Base-by-base conservation (phyloP, 768 basidiomycete genomes). In the Boletus coccyginus region DNA sequence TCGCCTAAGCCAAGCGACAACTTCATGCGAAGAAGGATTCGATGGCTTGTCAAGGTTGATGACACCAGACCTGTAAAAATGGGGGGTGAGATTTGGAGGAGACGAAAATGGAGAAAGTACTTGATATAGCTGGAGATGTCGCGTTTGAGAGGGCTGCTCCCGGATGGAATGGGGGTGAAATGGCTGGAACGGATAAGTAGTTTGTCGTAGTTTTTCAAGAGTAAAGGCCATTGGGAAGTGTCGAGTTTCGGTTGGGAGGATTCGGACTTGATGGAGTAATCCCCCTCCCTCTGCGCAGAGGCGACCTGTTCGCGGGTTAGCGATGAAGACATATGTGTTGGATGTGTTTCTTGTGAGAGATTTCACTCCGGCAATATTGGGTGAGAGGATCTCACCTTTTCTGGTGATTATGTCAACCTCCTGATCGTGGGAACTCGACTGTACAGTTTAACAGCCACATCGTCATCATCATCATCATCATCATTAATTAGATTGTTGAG, bases 21-120 rank as follows among this genome's bases (percentile, higher is more conserved):
- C 97, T 79, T 99, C 97, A 74, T 99, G 97, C 6, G 95, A 96
- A 17, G 95, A 97, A 5, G 96, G 96, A 75, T 98, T 99, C 33
- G 96, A 98, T 24, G 97, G 97, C 70, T 99, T 99, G 83, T 99
- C 97, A 62, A 99, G 81, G 77, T 99, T 99, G 72, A 99, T 99
- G 51, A 98, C 92, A 64, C 97, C 97, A 63, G 95, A 93, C 79
- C 94, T 96, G 61, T n/a, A 12, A 55, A 59, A 46, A 47, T 27
- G 10, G 54, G 33, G n/a, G 24, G 38, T 59, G 29, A 51, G 55
- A 41, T 44, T 39, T 24, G 33, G 53, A 39, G 13, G 16, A 17
- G n/a, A 56, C 11, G 41, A 49, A 21, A 21, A 3, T 1, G 9
- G 43, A 39, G 6, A n/a, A 55, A 74, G 50, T 69, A 92, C 90